Evolutionary conservation across 768 basidiomycete species (phyloP).

Genomic region (Lactarius vividus): DNA sequence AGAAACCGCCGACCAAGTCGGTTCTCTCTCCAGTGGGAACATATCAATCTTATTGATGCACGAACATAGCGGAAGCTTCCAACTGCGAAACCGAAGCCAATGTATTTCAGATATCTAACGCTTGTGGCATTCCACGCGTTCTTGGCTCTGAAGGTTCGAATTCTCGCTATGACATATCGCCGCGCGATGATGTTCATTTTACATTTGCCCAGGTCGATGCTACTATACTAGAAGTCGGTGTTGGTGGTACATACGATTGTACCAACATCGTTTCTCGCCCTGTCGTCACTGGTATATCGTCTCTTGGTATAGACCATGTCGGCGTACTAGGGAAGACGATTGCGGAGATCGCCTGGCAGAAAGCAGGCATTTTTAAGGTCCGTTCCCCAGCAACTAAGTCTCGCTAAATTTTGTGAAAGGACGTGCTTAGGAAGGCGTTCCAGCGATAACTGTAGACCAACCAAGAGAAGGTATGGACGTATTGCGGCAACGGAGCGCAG

Average conservation of each 20-base stretch:
- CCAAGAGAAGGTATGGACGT: conserved; percentile 64
- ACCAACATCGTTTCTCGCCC: conserved; percentile 94
- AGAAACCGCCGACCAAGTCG: conserved; percentile 58
- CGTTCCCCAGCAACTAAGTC: conserved; percentile 16
- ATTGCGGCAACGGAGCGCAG: conserved; percentile 61
- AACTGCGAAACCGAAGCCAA: conserved; percentile 69
- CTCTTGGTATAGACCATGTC: conserved; percentile 91
- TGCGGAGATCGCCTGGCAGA: conserved; percentile 89
- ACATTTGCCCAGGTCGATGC: conserved; percentile 60
- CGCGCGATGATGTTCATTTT: neutral
- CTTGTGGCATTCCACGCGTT: conserved; percentile 92
- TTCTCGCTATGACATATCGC: neutral
- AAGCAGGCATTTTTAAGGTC: conserved; percentile 95
- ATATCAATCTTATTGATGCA: neutral
- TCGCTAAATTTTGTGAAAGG: neutral
- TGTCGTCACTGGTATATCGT: conserved; percentile 84
- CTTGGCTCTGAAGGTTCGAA: conserved; percentile 57
- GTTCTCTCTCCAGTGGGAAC: conserved; percentile 27
- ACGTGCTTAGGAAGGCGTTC: conserved; percentile 60
- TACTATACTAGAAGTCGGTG: conserved; percentile 93
- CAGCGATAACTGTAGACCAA: conserved; percentile 83
- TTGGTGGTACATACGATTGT: conserved; percentile 91
- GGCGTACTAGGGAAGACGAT: conserved; percentile 84
- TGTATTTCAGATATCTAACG: conserved; percentile 93
- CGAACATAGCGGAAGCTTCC: conserved; percentile 44